phyloP scores from a whole-genome alignment of 495 filamentous ascomycete genomes.

The Acidiella bohemica region DNA sequence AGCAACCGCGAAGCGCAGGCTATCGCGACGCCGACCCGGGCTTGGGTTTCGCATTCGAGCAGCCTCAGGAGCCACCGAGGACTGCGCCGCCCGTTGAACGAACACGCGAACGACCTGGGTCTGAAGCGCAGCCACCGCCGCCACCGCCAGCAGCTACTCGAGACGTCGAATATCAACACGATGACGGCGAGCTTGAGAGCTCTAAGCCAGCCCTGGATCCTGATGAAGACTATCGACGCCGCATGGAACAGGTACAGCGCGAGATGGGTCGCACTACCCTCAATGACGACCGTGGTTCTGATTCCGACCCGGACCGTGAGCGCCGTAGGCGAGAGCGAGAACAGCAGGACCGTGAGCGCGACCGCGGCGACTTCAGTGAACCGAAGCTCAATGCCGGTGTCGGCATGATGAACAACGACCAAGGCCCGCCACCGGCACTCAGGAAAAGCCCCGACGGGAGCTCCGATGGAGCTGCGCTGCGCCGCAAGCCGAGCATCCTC shows the following conservation, averaged over 20 bases:
- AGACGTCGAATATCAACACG: slow-evolving; percentile 8
- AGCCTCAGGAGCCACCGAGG: slow-evolving; percentile 8
- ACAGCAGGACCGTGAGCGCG: slow-evolving; percentile 14
- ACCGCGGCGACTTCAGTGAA: slow-evolving; percentile 2
- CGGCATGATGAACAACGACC: neutral
- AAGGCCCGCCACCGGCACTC: slow-evolving; percentile 4
- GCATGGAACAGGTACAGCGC: slow-evolving; percentile 26
- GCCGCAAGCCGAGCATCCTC: slow-evolving; percentile 15
- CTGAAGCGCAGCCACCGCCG: slow-evolving; percentile 9
- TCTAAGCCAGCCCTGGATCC: slow-evolving; percentile 21
- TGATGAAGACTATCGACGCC: slow-evolving; percentile 31
- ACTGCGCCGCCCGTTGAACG: slow-evolving; percentile 17
- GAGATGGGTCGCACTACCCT: slow-evolving; percentile 7
- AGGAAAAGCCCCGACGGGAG: slow-evolving; percentile 1
- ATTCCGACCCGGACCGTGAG: slow-evolving; percentile 19
- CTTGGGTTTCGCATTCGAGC: slow-evolving; percentile 18
- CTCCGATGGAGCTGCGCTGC: slow-evolving; percentile 7
- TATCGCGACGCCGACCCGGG: slow-evolving; percentile 9
- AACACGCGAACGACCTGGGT: slow-evolving; percentile 17
- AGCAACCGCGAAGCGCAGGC: neutral
- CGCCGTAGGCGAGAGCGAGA: slow-evolving; percentile 19
- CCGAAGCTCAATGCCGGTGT: slow-evolving; percentile 10
- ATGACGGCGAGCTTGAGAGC: neutral
- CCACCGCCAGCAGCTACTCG: slow-evolving; percentile 1
- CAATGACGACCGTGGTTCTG: slow-evolving; percentile 5